Evolutionary conservation across 805 yeast species (phyloP), one percentile per base, ranked within the genome.

Genomic region (Saccharomycopsis sp.): DNA sequence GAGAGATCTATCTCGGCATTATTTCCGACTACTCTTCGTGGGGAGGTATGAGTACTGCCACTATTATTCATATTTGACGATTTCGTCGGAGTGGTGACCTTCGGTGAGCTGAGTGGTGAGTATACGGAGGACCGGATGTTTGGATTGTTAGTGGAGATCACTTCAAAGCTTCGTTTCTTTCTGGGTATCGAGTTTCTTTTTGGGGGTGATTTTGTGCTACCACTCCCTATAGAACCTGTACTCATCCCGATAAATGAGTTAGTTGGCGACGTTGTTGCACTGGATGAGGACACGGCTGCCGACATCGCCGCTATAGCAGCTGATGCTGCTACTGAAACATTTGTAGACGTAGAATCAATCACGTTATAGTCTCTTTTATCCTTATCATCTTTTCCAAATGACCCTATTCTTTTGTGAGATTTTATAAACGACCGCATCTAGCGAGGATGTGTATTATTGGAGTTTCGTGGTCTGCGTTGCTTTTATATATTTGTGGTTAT

Each of bases 401-500:
- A 58, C 12, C 62, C 62, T 12, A 58, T 58, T n/a, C 62, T 44
- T 29, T 56, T 58, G 20, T 61, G 63, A 2, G 62, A 56, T 50
- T 61, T 61, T 14, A 61, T 61, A 44, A 61, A 61, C 17, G 63
- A 56, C 35, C 62, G 54, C 63, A 61, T 61, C 12, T 44, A 12
- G 38, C 38, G n/a, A n/a, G n/a, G n/a, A n/a, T n/a, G n/a, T n/a
- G n/a, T n/a, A n/a, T n/a, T n/a, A n/a, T n/a, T n/a, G n/a, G n/a
- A n/a, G n/a, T n/a, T n/a, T n/a, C n/a, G n/a, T n/a, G n/a, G n/a
- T n/a, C n/a, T n/a, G n/a, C n/a, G n/a, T n/a, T n/a, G n/a, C n/a
- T n/a, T n/a, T n/a, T n/a, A n/a, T n/a, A n/a, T n/a, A n/a, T n/a
- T n/a, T n/a, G n/a, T n/a, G n/a, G n/a, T n/a, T n/a, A n/a, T n/a